Percentiles rank a stretch among this genome's conserved stretches.
Conservation (phyloP, 2,329 filamentous ascomycete genomes). For the Verticillium tricorpus region DNA sequence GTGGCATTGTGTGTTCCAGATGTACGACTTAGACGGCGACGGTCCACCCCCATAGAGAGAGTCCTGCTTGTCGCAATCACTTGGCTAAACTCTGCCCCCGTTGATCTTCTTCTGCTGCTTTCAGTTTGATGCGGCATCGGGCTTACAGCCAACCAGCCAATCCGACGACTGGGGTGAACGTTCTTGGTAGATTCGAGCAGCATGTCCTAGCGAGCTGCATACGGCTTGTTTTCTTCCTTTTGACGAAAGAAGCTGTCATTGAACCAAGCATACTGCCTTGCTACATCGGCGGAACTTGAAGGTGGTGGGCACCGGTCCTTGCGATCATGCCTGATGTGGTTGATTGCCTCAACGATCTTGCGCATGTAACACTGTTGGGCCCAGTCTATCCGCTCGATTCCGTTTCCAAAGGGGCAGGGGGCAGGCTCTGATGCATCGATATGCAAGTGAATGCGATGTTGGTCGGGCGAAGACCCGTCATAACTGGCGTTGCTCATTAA, state of each 20-base stretch:
- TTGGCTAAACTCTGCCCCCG: not conserved
- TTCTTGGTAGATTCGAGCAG: not conserved
- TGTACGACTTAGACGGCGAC: not conserved
- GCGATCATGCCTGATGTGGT: not conserved
- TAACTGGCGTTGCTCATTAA: not conserved
- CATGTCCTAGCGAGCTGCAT: not conserved
- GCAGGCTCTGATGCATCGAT: not conserved
- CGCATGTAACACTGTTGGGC: not conserved
- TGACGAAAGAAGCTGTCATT: not conserved
- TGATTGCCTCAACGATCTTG: not conserved
- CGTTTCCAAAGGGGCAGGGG: not conserved
- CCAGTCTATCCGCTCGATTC: conserved; percentile 1
- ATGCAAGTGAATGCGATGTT: not conserved
- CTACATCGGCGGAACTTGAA: not conserved
- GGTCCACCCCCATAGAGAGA: not conserved
- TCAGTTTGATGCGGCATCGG: not conserved
- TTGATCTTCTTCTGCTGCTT: not conserved
- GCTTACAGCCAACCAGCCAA: not conserved
- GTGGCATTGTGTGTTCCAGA: not conserved
- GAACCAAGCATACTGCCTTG: not conserved
- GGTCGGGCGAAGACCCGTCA: not conserved
- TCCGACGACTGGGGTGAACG: not conserved
- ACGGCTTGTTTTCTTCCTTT: not conserved
- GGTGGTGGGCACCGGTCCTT: not conserved
- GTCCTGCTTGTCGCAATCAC: not conserved